Conservation (phyloP, 331 rosid genomes). For the Malus hybrid region DNA sequence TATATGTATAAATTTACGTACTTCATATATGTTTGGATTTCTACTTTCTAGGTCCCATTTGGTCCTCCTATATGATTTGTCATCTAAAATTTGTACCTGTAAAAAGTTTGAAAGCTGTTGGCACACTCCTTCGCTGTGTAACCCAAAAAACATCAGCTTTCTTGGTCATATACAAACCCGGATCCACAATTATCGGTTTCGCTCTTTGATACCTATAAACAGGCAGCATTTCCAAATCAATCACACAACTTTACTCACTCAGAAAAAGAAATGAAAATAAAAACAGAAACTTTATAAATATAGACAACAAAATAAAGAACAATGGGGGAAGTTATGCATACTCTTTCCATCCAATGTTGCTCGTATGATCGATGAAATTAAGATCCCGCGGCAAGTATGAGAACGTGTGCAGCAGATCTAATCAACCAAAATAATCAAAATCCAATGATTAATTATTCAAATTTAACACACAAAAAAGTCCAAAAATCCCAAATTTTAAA, state of each 20-base stretch:
- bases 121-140: constrained; percentile 89
- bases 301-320: not conserved
- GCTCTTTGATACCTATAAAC: constrained; percentile 69
- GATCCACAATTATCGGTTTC: constrained; percentile 84
- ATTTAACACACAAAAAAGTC: not conserved
- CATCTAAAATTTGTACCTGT: constrained; percentile 46
- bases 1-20: not conserved
- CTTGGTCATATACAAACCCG: constrained; percentile 85
- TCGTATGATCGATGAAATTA: constrained; percentile 94
- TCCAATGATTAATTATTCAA: not conserved
- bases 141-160: constrained; percentile 91
- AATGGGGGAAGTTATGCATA: constrained; percentile 19
- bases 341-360: constrained; percentile 99
- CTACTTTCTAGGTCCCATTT: not conserved
- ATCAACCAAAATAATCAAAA: constrained; percentile 22
- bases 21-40: not conserved
- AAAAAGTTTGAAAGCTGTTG: constrained; percentile 94
- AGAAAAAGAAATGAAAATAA: not conserved
- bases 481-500: not conserved
- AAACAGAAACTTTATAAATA: not conserved
- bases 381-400: constrained; percentile 88
- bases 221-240: not conserved
- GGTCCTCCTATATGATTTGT: no score
- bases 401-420: constrained; percentile 92
- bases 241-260: constrained; percentile 6